Percentiles rank a stretch among this genome's conserved stretches.
These are phyloP conservation scores for Scheffersomyces cryptocercus DNA, from an alignment of 1,139 yeast species.

Conservation along the genomic window DNA sequence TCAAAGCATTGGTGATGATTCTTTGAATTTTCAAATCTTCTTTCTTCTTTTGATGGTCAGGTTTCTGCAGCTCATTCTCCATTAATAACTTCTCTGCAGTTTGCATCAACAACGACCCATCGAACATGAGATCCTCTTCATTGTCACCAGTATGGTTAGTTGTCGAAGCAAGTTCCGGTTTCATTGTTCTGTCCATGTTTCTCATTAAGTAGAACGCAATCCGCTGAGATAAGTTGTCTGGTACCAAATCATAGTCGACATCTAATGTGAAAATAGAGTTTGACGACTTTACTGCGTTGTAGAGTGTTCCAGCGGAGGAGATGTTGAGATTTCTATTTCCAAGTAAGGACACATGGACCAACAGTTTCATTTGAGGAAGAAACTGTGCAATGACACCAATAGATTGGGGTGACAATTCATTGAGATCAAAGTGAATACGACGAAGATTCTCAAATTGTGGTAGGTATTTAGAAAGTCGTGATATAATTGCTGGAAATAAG, in stretches of 20 bases:
- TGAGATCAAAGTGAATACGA: constrained; percentile 77
- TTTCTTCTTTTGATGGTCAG: constrained; percentile 16
- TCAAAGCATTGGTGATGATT: constrained; percentile 42
- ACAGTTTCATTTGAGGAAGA: constrained; percentile 64
- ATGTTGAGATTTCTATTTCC: constrained; percentile 61
- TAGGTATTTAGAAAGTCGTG: constrained; percentile 58
- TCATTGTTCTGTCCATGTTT: constrained; percentile 69
- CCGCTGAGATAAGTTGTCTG: constrained; percentile 72
- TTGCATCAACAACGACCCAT: constrained; percentile 40
- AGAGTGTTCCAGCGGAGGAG: constrained; percentile 65
- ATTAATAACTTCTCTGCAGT: constrained; percentile 23
- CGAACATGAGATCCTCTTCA: constrained; percentile 49
- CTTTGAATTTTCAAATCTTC: constrained; percentile 42
- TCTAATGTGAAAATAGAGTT: constrained; percentile 68
- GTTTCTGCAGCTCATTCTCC: constrained; percentile 17
- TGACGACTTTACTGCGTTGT: constrained; percentile 69
- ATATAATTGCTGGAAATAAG: constrained; percentile 70
- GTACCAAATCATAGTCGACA: constrained; percentile 65
- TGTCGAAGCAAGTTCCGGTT: constrained; percentile 35
- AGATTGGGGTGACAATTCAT: constrained; percentile 63
- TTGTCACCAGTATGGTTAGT: constrained; percentile 20
- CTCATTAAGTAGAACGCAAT: constrained; percentile 81
- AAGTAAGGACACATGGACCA: constrained; percentile 74
- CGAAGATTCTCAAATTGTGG: constrained; percentile 67
- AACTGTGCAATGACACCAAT: constrained; percentile 70